Evolutionary conservation across 2,329 filamentous ascomycete genomes (phyloP).

Genomic region (Ophiostoma novo-ulmi): DNA sequence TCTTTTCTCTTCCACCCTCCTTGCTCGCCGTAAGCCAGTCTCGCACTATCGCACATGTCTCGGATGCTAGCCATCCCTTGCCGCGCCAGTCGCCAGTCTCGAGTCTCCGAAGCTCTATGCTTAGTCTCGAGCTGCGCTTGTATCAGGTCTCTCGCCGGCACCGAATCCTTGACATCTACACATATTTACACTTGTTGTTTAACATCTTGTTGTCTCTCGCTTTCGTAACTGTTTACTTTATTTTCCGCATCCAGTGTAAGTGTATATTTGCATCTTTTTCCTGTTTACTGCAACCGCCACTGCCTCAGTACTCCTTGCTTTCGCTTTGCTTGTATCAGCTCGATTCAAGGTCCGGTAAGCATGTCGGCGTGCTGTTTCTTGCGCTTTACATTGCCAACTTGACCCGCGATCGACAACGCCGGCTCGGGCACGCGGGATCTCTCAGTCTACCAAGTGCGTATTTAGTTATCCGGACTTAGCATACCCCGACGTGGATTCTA

Average conservation of each 20-base stretch:
- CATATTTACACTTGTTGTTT: background rate
- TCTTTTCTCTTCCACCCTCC: background rate
- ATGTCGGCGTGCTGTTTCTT: background rate
- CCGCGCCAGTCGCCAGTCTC: slow-evolving; percentile 1
- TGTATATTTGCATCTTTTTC: background rate
- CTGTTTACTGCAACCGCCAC: slow-evolving; percentile 1
- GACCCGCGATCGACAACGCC: background rate
- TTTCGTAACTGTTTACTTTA: background rate
- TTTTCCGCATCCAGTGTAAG: background rate
- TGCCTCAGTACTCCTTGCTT: background rate
- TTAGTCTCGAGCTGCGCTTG: background rate
- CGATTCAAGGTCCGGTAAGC: background rate
- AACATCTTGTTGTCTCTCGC: slow-evolving; percentile 1
- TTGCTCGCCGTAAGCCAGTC: slow-evolving; percentile 3
- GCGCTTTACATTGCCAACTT: background rate
- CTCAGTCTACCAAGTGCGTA: background rate
- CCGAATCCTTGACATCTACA: background rate
- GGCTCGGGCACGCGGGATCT: slow-evolving; percentile 1
- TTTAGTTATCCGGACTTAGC: background rate
- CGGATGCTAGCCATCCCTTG: slow-evolving; percentile 9
- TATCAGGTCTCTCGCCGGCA: background rate
- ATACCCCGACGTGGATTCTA: background rate
- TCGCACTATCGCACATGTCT: slow-evolving; percentile 2
- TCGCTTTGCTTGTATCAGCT: background rate
- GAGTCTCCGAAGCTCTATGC: background rate